These are phyloP conservation scores for Aspergillus indologenus DNA, from an alignment of 495 filamentous ascomycete genomes.

Conservation along the genomic window DNA sequence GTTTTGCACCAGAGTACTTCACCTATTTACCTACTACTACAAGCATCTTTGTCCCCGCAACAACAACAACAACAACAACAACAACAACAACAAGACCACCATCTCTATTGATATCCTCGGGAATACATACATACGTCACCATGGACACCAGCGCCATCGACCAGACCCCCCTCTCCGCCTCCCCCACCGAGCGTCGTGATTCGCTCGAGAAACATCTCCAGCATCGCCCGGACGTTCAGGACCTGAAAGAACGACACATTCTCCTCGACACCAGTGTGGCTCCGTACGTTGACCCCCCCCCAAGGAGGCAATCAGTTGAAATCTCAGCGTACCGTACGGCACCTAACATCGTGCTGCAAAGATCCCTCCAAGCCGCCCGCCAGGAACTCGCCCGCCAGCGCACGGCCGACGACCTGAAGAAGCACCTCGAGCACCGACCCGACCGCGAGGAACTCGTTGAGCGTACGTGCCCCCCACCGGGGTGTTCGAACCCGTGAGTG, in stretches of 20 bases:
- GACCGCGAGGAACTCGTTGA: conserved; percentile 67
- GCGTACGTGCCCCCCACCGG: too few species aligned
- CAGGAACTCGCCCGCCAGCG: conserved; percentile 64
- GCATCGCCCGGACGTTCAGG: conserved; percentile 72
- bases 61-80: neutral
- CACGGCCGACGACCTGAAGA: conserved; percentile 62
- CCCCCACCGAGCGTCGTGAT: conserved; percentile 74
- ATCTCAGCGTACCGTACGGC: neutral
- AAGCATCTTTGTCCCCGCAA: neutral
- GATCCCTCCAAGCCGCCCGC: conserved; percentile 59
- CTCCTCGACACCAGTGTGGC: conserved; percentile 68
- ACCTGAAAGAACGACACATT: conserved; percentile 75
- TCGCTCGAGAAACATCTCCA: conserved; percentile 85
- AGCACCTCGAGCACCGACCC: conserved; percentile 61
- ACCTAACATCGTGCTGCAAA: conserved; percentile 16
- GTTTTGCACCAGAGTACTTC: neutral
- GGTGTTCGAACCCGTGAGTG: too few species aligned
- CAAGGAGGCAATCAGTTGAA: too few species aligned
- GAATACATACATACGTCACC: conserved; percentile 8
- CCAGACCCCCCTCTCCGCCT: conserved; percentile 38
- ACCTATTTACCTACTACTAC: neutral
- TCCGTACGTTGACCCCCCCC: conserved; percentile 46
- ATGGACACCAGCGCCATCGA: conserved; percentile 34
- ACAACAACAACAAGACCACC: conserved; percentile 1
- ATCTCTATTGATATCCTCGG: too few species aligned